Base-by-base conservation (phyloP, 2,329 filamentous ascomycete species). In the Aspergillus ruber region DNA sequence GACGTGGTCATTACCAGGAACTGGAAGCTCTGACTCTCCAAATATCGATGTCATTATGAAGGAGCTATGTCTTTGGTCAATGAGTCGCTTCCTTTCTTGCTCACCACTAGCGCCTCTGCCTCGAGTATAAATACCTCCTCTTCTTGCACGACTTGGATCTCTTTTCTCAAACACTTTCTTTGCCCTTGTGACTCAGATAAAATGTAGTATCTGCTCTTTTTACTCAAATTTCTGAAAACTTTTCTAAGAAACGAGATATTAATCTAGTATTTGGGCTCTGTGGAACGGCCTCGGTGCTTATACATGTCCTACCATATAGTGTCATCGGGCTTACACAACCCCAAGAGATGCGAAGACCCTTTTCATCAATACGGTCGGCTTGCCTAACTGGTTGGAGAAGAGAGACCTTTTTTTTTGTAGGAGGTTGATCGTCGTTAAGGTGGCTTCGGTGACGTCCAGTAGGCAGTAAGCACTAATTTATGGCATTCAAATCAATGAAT, bases 151-250 rank as follows among this genome's bases (percentile, higher is more conserved):
- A 39, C 52, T 70, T 68, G 61, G 43, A 52, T 57, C 57, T 65
- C 64, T 68, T 66, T 63, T 70, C 59, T 70, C 60, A 62, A 74
- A 71, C 72, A 75, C 72, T 73, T 68, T 71, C 72, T 73, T 27
- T 27, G 25, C 69, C 74, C 73, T 74, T 78, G 76, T 71, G 71
- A 82, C 82, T 87, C 86, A 88, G 85, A 89, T 89, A 85, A 88
- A 88, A 84, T 89, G 84, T 88, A 89, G 85, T 89, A 89, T 88
- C 85, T 88, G 85, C 90, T 90, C 86, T 90, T 89, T 86, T 88
- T 84, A 90, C 86, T 89, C 90, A 90, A 90, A 90, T 89, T 84
- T 85, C 86, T 90, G 85, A 85, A 87, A 89, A 79, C 78, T 4
- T 76, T 76, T 77, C 82, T 80, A 86, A 74, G 77, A 82, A 76